phyloP scores from a whole-genome alignment of 148 eudicot species.

The Linanthus parryae region DNA sequence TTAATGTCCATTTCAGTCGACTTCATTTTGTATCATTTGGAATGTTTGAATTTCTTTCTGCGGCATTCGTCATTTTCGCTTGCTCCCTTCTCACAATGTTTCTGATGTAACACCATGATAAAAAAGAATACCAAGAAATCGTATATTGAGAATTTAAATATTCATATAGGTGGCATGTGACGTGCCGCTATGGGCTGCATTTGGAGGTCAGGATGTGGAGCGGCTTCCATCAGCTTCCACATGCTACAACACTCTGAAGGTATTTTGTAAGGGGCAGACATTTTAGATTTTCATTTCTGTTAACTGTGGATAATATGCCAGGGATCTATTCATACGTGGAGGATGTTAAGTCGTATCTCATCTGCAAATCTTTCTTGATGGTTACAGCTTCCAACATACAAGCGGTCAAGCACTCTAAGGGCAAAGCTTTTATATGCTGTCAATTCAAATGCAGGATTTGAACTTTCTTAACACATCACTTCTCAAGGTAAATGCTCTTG shows the following conservation, averaged over 20 bases:
- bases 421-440: slow-evolving; percentile 91
- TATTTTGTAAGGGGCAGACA: slow-evolving; percentile 16
- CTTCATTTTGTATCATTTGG: too few species aligned
- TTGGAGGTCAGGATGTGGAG: slow-evolving; percentile 98
- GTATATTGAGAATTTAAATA: too few species aligned
- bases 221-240: slow-evolving; percentile 99
- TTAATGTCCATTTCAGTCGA: too few species aligned
- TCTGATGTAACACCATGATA: not conserved
- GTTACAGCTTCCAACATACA: slow-evolving; percentile 89
- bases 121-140: not conserved
- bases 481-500: slow-evolving; percentile 15
- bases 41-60: too few species aligned
- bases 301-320: not conserved
- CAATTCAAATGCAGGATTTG: slow-evolving; percentile 97
- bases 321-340: not conserved
- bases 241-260: slow-evolving; percentile 98
- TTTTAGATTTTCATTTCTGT: not conserved
- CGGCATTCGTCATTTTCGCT: too few species aligned
- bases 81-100: not conserved
- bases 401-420: slow-evolving; percentile 76
- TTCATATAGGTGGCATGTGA: slow-evolving; percentile 73
- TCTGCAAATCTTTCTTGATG: slow-evolving; percentile 3
- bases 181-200: slow-evolving; percentile 80
- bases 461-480: slow-evolving; percentile 51
- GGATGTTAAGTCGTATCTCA: not conserved